Evolutionary conservation across 2,329 filamentous ascomycete species (phyloP).

Genomic region (Biscogniauxia mediterranea): DNA sequence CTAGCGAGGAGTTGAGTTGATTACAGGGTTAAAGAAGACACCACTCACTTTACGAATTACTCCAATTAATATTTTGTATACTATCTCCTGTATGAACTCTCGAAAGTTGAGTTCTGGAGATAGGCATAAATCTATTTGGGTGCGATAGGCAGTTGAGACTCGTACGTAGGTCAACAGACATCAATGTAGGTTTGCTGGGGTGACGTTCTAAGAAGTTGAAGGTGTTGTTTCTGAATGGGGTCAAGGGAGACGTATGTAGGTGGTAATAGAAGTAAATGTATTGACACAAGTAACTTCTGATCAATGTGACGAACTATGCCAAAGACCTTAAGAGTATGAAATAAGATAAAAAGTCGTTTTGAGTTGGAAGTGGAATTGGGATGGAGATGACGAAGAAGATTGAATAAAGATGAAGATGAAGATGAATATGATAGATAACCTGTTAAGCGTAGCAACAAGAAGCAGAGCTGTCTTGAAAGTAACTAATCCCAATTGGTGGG

Average conservation of each 20-base stretch:
- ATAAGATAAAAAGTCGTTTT: no score
- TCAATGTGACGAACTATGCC: conserved; percentile 9
- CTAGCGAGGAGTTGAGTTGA: neutral
- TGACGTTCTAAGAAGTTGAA: conserved; percentile 20
- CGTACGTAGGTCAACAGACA: conserved; percentile 58
- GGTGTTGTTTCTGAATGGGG: conserved; percentile 7
- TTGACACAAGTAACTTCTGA: conserved; percentile 18
- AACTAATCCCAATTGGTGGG: conserved; percentile 18
- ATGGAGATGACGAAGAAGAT: neutral
- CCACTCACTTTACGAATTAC: conserved; percentile 33
- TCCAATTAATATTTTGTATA: conserved; percentile 50
- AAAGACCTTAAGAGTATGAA: neutral
- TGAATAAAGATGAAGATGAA: no score
- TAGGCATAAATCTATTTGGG: conserved; percentile 56
- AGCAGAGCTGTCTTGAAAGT: conserved; percentile 16
- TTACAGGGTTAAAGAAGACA: conserved; percentile 5
- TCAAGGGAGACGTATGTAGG: conserved; percentile 1
- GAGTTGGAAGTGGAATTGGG: neutral
- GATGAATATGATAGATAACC: no score
- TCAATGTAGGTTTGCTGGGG: conserved; percentile 46
- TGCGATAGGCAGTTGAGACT: conserved; percentile 56
- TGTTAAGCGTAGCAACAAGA: conserved; percentile 13
- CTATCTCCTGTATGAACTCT: conserved; percentile 56
- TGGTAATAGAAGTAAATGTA: conserved; percentile 14
- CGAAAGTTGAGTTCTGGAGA: conserved; percentile 54